Base-by-base conservation (phyloP, 345 rosid genomes). In the Raphanus sativus region DNA sequence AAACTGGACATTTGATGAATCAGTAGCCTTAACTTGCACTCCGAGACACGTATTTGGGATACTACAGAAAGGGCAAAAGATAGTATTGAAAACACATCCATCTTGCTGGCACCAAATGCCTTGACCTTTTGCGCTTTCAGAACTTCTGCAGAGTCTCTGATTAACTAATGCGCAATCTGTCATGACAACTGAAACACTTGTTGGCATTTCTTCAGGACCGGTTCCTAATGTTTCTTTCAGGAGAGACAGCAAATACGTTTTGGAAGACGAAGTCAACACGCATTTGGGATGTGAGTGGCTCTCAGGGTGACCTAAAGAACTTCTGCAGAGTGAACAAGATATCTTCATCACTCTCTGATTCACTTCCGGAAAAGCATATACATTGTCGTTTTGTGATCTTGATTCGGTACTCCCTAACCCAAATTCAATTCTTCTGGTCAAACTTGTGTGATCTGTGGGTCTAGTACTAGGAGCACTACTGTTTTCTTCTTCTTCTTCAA, bases 31-130 rank as follows among this genome's bases (percentile, higher is more conserved):
- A 70, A 92, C 81, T 81, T 87, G 91, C n/a, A 87, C 97, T 56
- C 97, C 98, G 26, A 92, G 90, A 75, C 91, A 88, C 45, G 81
- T 86, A 73, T 73, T 71, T 28, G 88, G 85, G 71, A 56, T 61
- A 63, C 67, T 86, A 78, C 98, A 94, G 84, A 86, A 94, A 61
- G 98, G 95, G 76, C 98, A 92, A 70, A 74, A 86, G 62, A 91
- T 83, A 45, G 87, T 85, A 69, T 81, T 87, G 86, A 85, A 94
- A 66, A 92, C 98, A 80, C 98, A 94, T 32, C 98, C 98, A 83
- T 94, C 98, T 85, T 90, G 90, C 81, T 89, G 77, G 26, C 84
- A 82, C 98, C 98, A 94, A 65, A 88, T 75, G 59, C 83, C 70
- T 56, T 66, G 70, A 66, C 70, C 84, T 30, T 66, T 69, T 38